Percentiles rank a stretch among this genome's conserved stretches.
Evolutionary conservation across 306 rosid species (phyloP).

Genomic region (Lathyrus oleraceus): DNA sequence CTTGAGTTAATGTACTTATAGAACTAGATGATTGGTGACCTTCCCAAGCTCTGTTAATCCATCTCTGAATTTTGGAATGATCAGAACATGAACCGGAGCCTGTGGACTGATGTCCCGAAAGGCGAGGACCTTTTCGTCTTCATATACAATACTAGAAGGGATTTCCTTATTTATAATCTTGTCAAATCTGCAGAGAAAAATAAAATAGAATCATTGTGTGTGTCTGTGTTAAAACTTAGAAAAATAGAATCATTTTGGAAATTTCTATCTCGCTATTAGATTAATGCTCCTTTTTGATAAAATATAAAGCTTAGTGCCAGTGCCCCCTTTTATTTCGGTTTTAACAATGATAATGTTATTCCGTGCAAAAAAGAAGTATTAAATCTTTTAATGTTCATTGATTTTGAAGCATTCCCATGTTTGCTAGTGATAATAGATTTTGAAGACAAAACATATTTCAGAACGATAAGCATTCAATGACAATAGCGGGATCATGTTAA

Average conservation of each 20-base stretch:
- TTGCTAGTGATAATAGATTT: background rate
- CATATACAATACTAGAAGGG: constrained; percentile 74
- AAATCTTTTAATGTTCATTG: constrained; percentile 3
- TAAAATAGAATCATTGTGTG: background rate
- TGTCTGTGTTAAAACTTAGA: background rate
- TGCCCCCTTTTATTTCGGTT: background rate
- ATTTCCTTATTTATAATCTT: constrained; percentile 91
- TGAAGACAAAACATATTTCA: constrained; percentile 22
- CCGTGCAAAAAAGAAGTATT: constrained; percentile 17
- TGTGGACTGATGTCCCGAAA: constrained; percentile 80
- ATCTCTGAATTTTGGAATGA: constrained; percentile 86
- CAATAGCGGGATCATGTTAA: background rate
- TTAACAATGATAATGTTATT: constrained; percentile 5
- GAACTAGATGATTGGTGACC: constrained; percentile 44
- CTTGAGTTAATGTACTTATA: background rate
- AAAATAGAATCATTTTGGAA: background rate
- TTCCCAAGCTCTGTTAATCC: constrained; percentile 78
- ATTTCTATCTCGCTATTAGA: background rate
- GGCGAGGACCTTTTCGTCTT: constrained; percentile 78
- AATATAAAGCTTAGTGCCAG: background rate
- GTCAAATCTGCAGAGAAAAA: constrained; percentile 65
- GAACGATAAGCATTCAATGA: constrained; percentile 30
- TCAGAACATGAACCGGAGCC: constrained; percentile 87
- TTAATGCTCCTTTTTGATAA: background rate
- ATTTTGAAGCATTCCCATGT: background rate